These are phyloP conservation scores for Naumovozyma baii DNA, from an alignment of 805 yeast genomes.

Conservation along the genomic window DNA sequence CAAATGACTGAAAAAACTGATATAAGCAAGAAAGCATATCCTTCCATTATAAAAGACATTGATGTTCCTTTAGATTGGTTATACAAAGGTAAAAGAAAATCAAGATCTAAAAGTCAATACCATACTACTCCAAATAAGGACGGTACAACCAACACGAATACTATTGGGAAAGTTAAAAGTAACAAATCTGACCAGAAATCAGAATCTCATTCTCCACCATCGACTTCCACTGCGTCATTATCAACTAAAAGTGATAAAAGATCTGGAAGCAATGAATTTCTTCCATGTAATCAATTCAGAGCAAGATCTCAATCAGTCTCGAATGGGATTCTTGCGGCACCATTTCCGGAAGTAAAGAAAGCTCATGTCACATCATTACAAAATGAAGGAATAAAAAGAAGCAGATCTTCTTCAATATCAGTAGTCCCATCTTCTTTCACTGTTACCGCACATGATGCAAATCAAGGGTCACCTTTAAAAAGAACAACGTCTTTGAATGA, in stretches of 20 bases:
- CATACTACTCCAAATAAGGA: not conserved
- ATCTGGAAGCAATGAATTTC: not conserved
- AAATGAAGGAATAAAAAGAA: no score
- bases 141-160: not conserved
- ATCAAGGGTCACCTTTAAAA: slow-evolving; percentile 1
- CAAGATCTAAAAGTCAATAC: slow-evolving; percentile 2
- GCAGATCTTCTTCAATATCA: no score
- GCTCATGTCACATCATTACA: no score
- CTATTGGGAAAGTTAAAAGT: no score
- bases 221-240: not conserved
- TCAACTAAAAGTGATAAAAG: not conserved
- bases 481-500: slow-evolving; percentile 16
- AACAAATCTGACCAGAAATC: not conserved
- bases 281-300: not conserved
- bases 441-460: not conserved
- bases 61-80: slow-evolving; percentile 79
- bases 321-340: no score
- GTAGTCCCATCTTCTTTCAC: no score
- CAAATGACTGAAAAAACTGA: no score
- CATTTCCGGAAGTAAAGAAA: no score
- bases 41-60: slow-evolving; percentile 8
- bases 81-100: slow-evolving; percentile 57
- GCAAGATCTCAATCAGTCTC: slow-evolving; percentile 11
- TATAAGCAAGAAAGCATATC: no score
- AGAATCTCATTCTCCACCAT: not conserved